Evolutionary conservation across 139 green algal genomes (phyloP), one percentile per base, ranked within the genome.

Genomic region (Micromonas pusilla): DNA sequence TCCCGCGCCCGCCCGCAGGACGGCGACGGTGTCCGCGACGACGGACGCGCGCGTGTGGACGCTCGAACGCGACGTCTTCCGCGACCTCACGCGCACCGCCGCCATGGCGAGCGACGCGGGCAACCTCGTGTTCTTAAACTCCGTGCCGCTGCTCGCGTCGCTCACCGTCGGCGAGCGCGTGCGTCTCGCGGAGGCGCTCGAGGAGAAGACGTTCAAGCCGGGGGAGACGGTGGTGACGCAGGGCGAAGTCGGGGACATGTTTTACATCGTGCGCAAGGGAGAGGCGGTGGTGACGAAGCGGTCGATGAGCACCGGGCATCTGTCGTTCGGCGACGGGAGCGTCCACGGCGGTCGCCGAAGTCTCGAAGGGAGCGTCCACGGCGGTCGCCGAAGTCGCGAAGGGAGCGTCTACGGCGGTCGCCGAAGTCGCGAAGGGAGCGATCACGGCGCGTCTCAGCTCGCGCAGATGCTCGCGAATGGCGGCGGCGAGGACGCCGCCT

Each of bases 41-140:
- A 85, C 79, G 0, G 83, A 94, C 77, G 85, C 89, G 0, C 84
- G 87, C 21, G 93, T 97, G 20, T 98, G 91, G 91, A 92, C 97
- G 21, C 85, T 98, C 74, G 89, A 96, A 73, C 87, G 93, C 2
- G 84, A 90, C 23, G 81, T 88, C 9, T 95, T 97, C 84, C 80
- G 82, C 64, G 86, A 92, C 65, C 91, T 90, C 81, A 83, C 94
- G 45, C 85, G 86, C 5, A 87, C 93, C 78, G 79, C 79, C 52
- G 80, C 89, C 34, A 87, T 93, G 79, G 86, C 70, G 4, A 85
- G 91, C 54, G 86, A 83, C 0, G 83, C 77, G 0, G 87, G 96
- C 82, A 81, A 94, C 38, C 91, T 97, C 87, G 82, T 97, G 16
- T 97, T 97, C 81, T 78, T 98, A 20, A 97, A 98, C 89, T 90